Percentiles rank a stretch among this genome's conserved stretches.
phyloP scores from a whole-genome alignment of 108 stramenopile species.

The Seminavis robusta region DNA sequence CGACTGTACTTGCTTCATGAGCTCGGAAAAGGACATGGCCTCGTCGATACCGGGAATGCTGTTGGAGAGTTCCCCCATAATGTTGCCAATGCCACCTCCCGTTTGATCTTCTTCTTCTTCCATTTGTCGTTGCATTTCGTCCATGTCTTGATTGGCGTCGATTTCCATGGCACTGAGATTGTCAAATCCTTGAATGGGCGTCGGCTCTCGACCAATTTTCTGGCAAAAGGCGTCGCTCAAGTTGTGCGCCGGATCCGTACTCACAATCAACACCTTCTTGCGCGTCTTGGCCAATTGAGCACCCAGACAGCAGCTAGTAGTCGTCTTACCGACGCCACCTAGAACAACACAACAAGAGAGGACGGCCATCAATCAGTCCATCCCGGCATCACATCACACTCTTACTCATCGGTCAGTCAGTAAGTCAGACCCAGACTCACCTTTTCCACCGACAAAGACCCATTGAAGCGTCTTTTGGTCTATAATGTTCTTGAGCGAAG shows the following conservation, averaged over 20 bases:
- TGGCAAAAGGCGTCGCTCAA: slow-evolving; percentile 98
- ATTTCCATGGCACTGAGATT: slow-evolving; percentile 97
- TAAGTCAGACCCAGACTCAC: background rate
- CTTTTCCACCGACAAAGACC: slow-evolving; percentile 99
- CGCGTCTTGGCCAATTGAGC: slow-evolving; percentile 85
- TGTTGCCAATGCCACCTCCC: slow-evolving; percentile 60
- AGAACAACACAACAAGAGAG: slow-evolving; percentile 2
- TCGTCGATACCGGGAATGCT: slow-evolving; percentile 99
- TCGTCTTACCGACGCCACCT: slow-evolving; percentile 99
- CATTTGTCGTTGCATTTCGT: slow-evolving; percentile 61
- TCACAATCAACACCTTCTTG: slow-evolving; percentile 92
- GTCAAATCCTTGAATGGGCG: slow-evolving; percentile 94
- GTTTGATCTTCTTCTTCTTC: slow-evolving; percentile 58
- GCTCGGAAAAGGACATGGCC: slow-evolving; percentile 96
- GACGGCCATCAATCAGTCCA: background rate
- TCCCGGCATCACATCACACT: background rate
- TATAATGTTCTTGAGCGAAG: slow-evolving; percentile 91
- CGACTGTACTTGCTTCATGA: slow-evolving; percentile 95
- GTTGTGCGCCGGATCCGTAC: slow-evolving; percentile 99
- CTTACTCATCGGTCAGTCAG: background rate
- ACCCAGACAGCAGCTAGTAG: slow-evolving; percentile 94
- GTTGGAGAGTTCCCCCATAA: slow-evolving; percentile 92
- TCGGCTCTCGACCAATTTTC: slow-evolving; percentile 98
- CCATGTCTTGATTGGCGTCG: slow-evolving; percentile 92
- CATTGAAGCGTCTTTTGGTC: slow-evolving; percentile 95